Evolutionary conservation across 2,329 filamentous ascomycete species (phyloP).

Genomic region (Fusarium sp.): DNA sequence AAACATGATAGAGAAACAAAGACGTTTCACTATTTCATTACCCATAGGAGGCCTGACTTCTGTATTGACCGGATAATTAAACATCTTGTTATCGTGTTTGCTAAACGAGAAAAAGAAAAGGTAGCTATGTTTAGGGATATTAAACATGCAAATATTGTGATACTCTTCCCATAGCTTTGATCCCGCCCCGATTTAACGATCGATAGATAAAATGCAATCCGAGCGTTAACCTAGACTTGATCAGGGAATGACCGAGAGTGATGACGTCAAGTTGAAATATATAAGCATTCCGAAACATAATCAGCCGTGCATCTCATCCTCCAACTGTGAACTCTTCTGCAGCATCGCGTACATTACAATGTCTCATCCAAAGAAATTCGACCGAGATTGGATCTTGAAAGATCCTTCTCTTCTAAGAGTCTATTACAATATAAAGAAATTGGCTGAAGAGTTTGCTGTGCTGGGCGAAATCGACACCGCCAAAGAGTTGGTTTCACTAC

Average conservation of each 20-base stretch:
- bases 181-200: constrained; percentile 10
- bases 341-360: neutral
- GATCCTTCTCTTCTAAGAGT: constrained; percentile 17
- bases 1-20: neutral
- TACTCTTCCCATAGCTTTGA: neutral
- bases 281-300: neutral
- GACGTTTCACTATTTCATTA: too few relatives aligned
- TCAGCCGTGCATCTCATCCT: neutral
- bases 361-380: constrained; percentile 19
- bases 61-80: too few relatives aligned
- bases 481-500: constrained; percentile 30
- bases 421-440: constrained; percentile 16
- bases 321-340: neutral
- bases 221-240: neutral
- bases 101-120: too few relatives aligned
- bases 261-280: constrained; percentile 24
- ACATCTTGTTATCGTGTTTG: too few relatives aligned
- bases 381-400: constrained; percentile 17
- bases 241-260: neutral
- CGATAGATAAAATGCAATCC: neutral
- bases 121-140: too few relatives aligned
- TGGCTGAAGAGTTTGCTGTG: constrained; percentile 40
- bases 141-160: too few relatives aligned
- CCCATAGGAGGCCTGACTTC: too few relatives aligned
- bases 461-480: constrained; percentile 31